Evolutionary conservation across 106 monocot species (phyloP).

Genomic region (Acorus gramineus): DNA sequence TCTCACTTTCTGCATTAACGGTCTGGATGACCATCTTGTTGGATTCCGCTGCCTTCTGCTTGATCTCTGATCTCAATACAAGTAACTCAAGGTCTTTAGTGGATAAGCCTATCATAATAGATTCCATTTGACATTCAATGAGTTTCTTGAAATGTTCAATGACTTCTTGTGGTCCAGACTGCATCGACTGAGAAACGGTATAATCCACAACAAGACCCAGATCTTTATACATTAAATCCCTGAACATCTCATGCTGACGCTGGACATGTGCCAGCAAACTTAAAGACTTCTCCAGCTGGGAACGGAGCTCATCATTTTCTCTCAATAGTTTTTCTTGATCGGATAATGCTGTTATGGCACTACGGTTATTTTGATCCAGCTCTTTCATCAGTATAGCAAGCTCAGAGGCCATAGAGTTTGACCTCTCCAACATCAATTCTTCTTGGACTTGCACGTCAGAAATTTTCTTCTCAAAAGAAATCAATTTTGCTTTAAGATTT

Average conservation of each 20-base stretch:
- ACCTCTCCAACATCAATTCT: constrained; percentile 57
- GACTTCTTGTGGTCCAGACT: constrained; percentile 1
- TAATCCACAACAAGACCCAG: constrained; percentile 10
- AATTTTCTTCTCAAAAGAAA: constrained; percentile 57
- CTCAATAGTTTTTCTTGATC: constrained; percentile 19
- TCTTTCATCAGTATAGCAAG: constrained; percentile 46
- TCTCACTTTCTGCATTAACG: constrained; percentile 17
- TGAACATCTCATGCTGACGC: constrained; percentile 14
- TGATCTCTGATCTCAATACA: constrained; percentile 27
- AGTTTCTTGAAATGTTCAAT: constrained; percentile 1
- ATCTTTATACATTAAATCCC: constrained; percentile 6
- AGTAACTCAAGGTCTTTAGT: constrained; percentile 32
- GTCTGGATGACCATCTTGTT: constrained; percentile 10
- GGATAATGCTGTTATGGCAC: constrained; percentile 13
- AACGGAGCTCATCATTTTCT: constrained; percentile 24
- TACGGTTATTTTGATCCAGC: constrained; percentile 34
- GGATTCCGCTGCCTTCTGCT: constrained; percentile 6
- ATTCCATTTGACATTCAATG: constrained; percentile 10
- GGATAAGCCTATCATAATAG: constrained; percentile 5
- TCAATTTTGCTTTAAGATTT: constrained; percentile 27
- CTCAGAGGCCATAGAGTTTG: constrained; percentile 51
- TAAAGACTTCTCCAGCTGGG: constrained; percentile 16
- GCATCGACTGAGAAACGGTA: background rate
- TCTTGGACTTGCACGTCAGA: constrained; percentile 41
- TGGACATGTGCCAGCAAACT: constrained; percentile 17